These are phyloP conservation scores for Amaranthus cruentus DNA, from an alignment of 148 eudicot species.

Conservation along the genomic window DNA sequence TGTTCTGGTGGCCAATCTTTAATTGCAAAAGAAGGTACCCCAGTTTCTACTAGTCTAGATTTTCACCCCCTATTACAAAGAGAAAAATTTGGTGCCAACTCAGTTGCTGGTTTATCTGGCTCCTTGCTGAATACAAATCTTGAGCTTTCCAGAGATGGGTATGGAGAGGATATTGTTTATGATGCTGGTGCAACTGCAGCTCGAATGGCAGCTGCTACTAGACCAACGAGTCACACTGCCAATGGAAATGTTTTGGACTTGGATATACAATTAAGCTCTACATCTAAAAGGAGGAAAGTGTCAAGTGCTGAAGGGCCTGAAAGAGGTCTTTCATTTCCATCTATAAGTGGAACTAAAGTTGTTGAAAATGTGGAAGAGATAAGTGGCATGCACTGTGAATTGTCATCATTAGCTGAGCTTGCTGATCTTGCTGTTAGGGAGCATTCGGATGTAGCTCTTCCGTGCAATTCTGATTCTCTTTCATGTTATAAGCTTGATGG, in stretches of 20 bases:
- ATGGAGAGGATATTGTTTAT: slow-evolving; percentile 22
- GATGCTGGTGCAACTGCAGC: slow-evolving; percentile 28
- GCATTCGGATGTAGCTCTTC: slow-evolving; percentile 24
- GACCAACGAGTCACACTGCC: slow-evolving; percentile 29
- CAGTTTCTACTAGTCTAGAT: slow-evolving; percentile 46
- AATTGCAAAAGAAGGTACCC: slow-evolving; percentile 29
- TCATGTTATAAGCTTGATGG: slow-evolving; percentile 23
- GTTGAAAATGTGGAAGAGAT: slow-evolving; percentile 22
- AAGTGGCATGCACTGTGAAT: slow-evolving; percentile 8
- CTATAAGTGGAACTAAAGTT: slow-evolving; percentile 17
- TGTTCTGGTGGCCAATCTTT: slow-evolving; percentile 32
- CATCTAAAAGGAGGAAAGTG: slow-evolving; percentile 40
- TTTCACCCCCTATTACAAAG: slow-evolving; percentile 91
- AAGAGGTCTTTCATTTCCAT: slow-evolving; percentile 13
- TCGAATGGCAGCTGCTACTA: slow-evolving; percentile 27
- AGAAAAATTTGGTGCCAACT: slow-evolving; percentile 27
- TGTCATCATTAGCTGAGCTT: slow-evolving; percentile 9
- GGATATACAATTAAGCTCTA: slow-evolving; percentile 62
- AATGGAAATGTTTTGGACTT: slow-evolving; percentile 59
- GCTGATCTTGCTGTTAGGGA: slow-evolving; percentile 23
- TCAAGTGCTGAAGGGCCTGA: slow-evolving; percentile 24
- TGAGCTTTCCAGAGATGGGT: slow-evolving; percentile 36
- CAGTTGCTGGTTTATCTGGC: slow-evolving; percentile 28
- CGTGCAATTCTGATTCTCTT: slow-evolving; percentile 22
- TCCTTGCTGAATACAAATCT: slow-evolving; percentile 30